Percentiles rank a stretch among this genome's conserved stretches.
These are phyloP conservation scores for Paxillus rubicundulus DNA, from an alignment of 768 basidiomycete species.

Conservation along the genomic window DNA sequence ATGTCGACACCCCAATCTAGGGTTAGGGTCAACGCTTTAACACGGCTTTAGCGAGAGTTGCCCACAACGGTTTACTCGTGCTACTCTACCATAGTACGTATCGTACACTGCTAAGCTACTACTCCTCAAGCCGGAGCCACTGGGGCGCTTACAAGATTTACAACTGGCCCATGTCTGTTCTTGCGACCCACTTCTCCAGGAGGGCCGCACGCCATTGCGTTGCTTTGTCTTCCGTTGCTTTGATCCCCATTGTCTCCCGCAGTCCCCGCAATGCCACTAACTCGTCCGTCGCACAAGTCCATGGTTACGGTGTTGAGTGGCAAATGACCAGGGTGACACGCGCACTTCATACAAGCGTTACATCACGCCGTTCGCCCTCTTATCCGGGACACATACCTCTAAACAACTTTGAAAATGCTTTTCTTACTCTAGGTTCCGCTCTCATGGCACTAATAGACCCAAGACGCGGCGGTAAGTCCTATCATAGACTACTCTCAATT, in stretches of 20 bases:
- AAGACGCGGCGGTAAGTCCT: slow-evolving; percentile 70
- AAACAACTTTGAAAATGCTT: slow-evolving; percentile 75
- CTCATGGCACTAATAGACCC: slow-evolving; percentile 80
- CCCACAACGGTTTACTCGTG: too few species aligned
- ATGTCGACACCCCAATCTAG: slow-evolving; percentile 15
- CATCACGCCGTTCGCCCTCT: slow-evolving; percentile 36
- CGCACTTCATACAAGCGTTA: slow-evolving; percentile 10
- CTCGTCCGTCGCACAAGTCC: neutral
- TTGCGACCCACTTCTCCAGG: neutral
- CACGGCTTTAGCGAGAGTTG: too few species aligned
- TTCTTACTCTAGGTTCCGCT: slow-evolving; percentile 85
- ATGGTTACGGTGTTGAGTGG: neutral
- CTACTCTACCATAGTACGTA: too few species aligned
- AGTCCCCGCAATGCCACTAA: neutral
- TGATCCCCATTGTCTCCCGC: neutral
- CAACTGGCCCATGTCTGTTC: neutral
- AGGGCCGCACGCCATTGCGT: neutral
- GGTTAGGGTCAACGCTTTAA: slow-evolving; percentile 13
- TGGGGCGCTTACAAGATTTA: too few species aligned
- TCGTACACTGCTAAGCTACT: too few species aligned
- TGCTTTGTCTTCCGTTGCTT: neutral
- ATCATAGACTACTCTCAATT: neutral
- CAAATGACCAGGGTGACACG: slow-evolving; percentile 2
- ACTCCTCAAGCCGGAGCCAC: too few species aligned
- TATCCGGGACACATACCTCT: slow-evolving; percentile 84